Evolutionary conservation across 768 basidiomycete genomes (phyloP).

Genomic region (Phlegmacium glaucopus): DNA sequence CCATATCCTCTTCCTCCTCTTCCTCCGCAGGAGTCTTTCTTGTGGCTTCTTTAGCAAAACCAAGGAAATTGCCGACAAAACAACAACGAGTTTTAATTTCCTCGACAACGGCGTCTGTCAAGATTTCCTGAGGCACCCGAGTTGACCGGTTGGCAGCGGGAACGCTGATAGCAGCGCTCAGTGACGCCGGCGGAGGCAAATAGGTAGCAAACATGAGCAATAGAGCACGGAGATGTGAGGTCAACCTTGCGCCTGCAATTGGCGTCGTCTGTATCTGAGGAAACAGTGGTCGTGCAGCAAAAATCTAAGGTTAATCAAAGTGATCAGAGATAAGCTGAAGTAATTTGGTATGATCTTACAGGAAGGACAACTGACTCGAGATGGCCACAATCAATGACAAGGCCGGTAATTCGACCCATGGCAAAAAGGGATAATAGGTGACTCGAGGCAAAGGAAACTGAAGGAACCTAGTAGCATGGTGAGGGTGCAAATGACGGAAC

Average conservation of each 20-base stretch:
- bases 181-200: slow-evolving; percentile 73
- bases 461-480: slow-evolving; percentile 65
- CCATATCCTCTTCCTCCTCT: slow-evolving; percentile 32
- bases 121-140: slow-evolving; percentile 73
- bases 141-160: slow-evolving; percentile 60
- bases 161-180: slow-evolving; percentile 61
- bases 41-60: slow-evolving; percentile 30
- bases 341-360: slow-evolving; percentile 41
- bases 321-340: not conserved
- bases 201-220: slow-evolving; percentile 83
- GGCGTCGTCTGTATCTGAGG: slow-evolving; percentile 83
- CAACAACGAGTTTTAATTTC: slow-evolving; percentile 88
- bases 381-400: slow-evolving; percentile 92
- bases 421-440: slow-evolving; percentile 84
- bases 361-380: slow-evolving; percentile 87
- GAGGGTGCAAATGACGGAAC: not conserved
- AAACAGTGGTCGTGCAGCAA: slow-evolving; percentile 83
- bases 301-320: slow-evolving; percentile 81
- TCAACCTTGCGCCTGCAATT: slow-evolving; percentile 78
- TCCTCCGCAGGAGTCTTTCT: slow-evolving; percentile 23
- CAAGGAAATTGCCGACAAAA: slow-evolving; percentile 73
- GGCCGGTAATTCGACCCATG: slow-evolving; percentile 85
- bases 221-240: slow-evolving; percentile 76
- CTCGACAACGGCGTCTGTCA: slow-evolving; percentile 81
- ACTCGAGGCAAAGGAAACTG: slow-evolving; percentile 89